Base-by-base conservation (phyloP, 2,329 filamentous ascomycete species). In the Fusarium stilboides region DNA sequence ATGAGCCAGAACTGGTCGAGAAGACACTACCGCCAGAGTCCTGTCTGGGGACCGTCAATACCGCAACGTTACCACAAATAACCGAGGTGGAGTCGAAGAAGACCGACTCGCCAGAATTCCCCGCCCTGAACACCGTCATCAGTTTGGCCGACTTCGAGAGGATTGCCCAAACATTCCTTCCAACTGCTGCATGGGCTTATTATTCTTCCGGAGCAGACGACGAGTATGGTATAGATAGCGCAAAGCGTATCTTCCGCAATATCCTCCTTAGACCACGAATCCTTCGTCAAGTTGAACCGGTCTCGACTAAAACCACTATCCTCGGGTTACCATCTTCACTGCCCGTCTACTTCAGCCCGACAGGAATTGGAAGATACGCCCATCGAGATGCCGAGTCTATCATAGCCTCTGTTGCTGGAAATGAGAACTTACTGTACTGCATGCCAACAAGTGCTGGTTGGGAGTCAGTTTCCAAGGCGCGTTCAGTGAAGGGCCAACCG, bases 141-240 rank as follows among this genome's bases (percentile, higher is more conserved):
- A 54, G 50, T 14, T 6, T 54, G 3, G 50, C 39, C 15, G 50
- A 54, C 19, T 54, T 54, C 7, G 50, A 54, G 19, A 54, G n/a
- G 20, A 36, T 54, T 15, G 50, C 50, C 28, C 10, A 54, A 28
- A 44, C 39, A 5, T 44, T 5, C 20, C 22, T 54, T 9, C 34
- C 50, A 6, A 20, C 28, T 8, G 17, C 50, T 24, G 50, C 28
- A 15, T 54, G 50, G 50, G 50, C 50, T 3, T 54, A 54, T 28
- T 54, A 54, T 15, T 54, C 50, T 28, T 54, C 50, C 36, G 50
- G 50, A 10, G 50, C 50, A 19, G 50, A 54, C 1, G 50, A 54
- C 14, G 50, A 54, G 6, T 54, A 54, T 19, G 36, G 50, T 6
- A 26, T 54, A 7, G 19, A 36, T 7, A 28, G 44, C 17, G 28